A percentile compares a stretch with the other conserved stretches of the same genome.
These are phyloP conservation scores for Suillus fuscotomentosus DNA, from an alignment of 768 basidiomycete genomes.

Conservation along the genomic window DNA sequence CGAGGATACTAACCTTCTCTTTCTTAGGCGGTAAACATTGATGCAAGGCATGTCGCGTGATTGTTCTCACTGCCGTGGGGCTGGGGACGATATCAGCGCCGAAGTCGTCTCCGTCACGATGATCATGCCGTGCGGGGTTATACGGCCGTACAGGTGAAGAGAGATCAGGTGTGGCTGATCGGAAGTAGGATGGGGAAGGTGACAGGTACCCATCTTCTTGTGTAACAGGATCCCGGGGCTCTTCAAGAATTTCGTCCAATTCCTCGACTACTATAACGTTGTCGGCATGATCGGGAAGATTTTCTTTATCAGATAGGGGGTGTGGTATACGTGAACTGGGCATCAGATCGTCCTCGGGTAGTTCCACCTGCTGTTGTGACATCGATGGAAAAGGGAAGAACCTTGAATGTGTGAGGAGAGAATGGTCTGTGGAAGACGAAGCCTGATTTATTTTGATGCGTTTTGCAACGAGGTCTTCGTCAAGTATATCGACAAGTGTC, in stretches of 20 bases:
- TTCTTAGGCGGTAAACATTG: conserved; percentile 2
- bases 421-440: conserved; percentile 14
- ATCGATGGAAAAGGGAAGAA: conserved; percentile 32
- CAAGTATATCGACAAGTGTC: conserved; percentile 68
- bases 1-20: conserved; percentile 21
- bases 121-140: conserved; percentile 11
- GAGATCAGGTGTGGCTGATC: conserved; percentile 54
- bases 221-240: conserved; percentile 43
- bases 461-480: conserved; percentile 55
- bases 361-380: conserved; percentile 1
- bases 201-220: conserved; percentile 86
- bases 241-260: conserved; percentile 40
- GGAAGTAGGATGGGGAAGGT: conserved; percentile 53
- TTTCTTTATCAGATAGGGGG: conserved; percentile 40
- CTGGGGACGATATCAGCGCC: conserved; percentile 46
- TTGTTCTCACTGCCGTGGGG: conserved; percentile 24
- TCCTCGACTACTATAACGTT: conserved; percentile 37
- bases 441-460: conserved; percentile 42
- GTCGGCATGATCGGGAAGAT: conserved; percentile 36
- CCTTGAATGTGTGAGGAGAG: conserved; percentile 32
- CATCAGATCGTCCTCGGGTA: conserved; percentile 15
- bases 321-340: conserved; percentile 33
- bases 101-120: conserved; percentile 38
- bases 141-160: conserved; percentile 56
- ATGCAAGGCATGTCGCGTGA: conserved; percentile 12